Conservation (phyloP, 2,329 filamentous ascomycete species). For the Fusarium coicis region DNA sequence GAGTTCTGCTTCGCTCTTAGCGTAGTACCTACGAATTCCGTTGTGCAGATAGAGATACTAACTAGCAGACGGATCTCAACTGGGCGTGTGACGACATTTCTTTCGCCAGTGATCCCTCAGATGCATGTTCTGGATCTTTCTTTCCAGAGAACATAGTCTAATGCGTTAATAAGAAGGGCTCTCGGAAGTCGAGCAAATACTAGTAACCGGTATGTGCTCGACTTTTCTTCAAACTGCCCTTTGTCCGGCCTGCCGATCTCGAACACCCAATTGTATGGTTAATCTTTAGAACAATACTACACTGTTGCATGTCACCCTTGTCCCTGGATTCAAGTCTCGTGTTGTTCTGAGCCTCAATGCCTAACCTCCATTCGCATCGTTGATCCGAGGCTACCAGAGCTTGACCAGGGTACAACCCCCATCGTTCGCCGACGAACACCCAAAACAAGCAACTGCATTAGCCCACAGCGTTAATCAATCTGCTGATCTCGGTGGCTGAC, state of each 20-base stretch:
- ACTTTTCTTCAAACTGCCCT: no score
- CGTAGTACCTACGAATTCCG: neutral
- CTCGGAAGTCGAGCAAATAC: neutral
- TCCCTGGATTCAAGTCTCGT: neutral
- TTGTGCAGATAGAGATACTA: neutral
- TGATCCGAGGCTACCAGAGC: constrained; percentile 12
- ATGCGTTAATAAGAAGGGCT: neutral
- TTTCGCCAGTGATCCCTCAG: no score
- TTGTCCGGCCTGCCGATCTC: neutral
- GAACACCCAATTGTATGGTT: constrained; percentile 11
- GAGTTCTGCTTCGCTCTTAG: no score
- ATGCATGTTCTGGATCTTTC: neutral
- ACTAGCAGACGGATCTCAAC: neutral
- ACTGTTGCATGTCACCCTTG: neutral
- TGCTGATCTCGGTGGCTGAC: constrained; percentile 23
- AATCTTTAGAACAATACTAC: neutral
- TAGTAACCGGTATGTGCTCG: neutral
- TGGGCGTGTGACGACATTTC: constrained; percentile 6
- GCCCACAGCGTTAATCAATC: neutral
- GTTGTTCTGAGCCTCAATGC: neutral
- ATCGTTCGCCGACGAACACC: neutral
- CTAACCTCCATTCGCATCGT: neutral
- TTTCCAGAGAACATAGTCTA: no score
- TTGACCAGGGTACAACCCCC: neutral
- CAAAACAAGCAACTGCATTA: neutral